Evolutionary conservation across 495 filamentous ascomycete species (phyloP).

Genomic region (Aspergillus campestris): DNA sequence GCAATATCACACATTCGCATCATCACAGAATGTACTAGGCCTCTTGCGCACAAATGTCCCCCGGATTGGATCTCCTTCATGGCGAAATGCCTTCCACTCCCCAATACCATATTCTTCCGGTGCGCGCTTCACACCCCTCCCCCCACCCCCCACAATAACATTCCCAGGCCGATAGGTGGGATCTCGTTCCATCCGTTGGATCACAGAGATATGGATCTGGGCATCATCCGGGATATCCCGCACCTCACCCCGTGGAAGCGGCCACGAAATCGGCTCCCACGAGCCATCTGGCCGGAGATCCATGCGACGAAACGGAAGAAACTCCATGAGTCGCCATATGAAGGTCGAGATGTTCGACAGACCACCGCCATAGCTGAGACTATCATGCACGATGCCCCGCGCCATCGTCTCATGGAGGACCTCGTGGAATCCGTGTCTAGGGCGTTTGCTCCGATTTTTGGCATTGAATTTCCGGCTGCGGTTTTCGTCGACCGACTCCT

Average conservation of each 20-base stretch:
- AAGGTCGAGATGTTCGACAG: conserved; percentile 44
- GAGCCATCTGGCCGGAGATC: conserved; percentile 58
- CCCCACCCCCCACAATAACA: conserved; percentile 33
- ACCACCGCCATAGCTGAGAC: conserved; percentile 54
- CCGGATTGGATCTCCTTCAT: too few relatives aligned
- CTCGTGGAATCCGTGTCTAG: not conserved
- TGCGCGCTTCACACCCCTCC: too few relatives aligned
- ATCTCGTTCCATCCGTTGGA: conserved; percentile 57
- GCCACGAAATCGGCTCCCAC: conserved; percentile 71
- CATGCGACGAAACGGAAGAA: conserved; percentile 70
- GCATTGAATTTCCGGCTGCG: not conserved
- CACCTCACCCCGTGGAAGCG: conserved; percentile 62
- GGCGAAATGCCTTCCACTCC: too few relatives aligned
- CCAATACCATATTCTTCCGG: too few relatives aligned
- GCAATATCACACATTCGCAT: too few relatives aligned
- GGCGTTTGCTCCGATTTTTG: conserved; percentile 13
- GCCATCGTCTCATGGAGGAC: not conserved
- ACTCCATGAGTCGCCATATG: conserved; percentile 72
- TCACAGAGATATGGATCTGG: conserved; percentile 59
- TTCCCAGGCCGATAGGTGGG: conserved; percentile 63
- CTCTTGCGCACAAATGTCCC: too few relatives aligned
- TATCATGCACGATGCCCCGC: conserved; percentile 60
- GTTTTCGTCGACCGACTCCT: conserved; percentile 18
- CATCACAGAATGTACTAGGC: too few relatives aligned
- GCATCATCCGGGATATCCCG: conserved; percentile 65